phyloP scores from a whole-genome alignment of 805 yeast genomes.

The Limtongia smithiae region DNA sequence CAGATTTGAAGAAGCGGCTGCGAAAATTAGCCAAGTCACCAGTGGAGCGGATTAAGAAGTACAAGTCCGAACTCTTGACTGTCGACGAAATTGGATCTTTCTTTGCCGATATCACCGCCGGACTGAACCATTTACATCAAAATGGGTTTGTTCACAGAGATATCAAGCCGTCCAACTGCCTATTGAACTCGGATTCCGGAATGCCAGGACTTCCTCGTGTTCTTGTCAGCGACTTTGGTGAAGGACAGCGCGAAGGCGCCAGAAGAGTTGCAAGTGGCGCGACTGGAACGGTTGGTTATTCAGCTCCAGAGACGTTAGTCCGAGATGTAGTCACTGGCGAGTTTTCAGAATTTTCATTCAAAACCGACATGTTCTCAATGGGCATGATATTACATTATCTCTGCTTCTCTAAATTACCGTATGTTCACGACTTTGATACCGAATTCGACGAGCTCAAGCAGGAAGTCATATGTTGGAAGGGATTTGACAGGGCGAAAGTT shows the following conservation, averaged over 20 bases:
- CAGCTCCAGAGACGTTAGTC: slow-evolving; percentile 75
- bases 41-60: not conserved
- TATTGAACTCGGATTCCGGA: slow-evolving; percentile 40
- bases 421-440: slow-evolving; percentile 34
- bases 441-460: slow-evolving; percentile 38
- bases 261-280: slow-evolving; percentile 67
- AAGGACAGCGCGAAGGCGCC: slow-evolving; percentile 71
- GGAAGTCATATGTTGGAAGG: slow-evolving; percentile 38
- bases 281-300: slow-evolving; percentile 83
- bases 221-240: slow-evolving; percentile 86
- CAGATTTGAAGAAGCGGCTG: slow-evolving; percentile 40
- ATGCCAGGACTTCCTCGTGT: slow-evolving; percentile 53
- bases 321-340: slow-evolving; percentile 32
- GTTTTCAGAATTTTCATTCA: slow-evolving; percentile 58
- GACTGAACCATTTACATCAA: slow-evolving; percentile 67
- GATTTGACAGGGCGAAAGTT: slow-evolving; percentile 33
- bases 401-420: slow-evolving; percentile 71
- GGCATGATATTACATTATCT: slow-evolving; percentile 79
- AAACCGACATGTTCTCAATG: slow-evolving; percentile 75
- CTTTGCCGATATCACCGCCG: slow-evolving; percentile 63
- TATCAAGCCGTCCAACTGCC: slow-evolving; percentile 83
- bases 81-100: slow-evolving; percentile 64
- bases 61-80: slow-evolving; percentile 36
- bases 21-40: slow-evolving; percentile 1
- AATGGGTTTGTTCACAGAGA: slow-evolving; percentile 83